Evolutionary conservation across 495 filamentous ascomycete species (phyloP).

Genomic region (Ramalina intermedia): DNA sequence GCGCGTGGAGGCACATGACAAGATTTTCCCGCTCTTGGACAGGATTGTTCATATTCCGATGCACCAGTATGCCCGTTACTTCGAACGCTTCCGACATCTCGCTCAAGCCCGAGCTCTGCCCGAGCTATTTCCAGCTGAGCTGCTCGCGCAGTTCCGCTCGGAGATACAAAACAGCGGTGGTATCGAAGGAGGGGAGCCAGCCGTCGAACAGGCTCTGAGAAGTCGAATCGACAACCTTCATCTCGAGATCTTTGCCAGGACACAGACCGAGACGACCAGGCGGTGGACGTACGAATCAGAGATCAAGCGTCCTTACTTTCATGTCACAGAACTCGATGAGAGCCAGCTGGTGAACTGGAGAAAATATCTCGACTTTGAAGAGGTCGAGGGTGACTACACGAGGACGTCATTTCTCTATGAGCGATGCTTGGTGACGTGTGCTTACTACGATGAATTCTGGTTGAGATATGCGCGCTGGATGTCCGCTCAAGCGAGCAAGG

Average conservation of each 20-base stretch:
- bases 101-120: slow-evolving; percentile 55
- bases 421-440: slow-evolving; percentile 80
- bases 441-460: slow-evolving; percentile 97
- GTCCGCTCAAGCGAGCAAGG: slow-evolving; percentile 62
- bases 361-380: slow-evolving; percentile 95
- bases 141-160: slow-evolving; percentile 49
- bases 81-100: slow-evolving; percentile 73
- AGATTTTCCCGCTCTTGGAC: slow-evolving; percentile 70
- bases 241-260: slow-evolving; percentile 65
- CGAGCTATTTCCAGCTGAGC: slow-evolving; percentile 58
- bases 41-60: slow-evolving; percentile 87
- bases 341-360: slow-evolving; percentile 82
- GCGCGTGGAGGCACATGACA: slow-evolving; percentile 69
- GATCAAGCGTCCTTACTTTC: slow-evolving; percentile 94
- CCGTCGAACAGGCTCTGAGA: slow-evolving; percentile 73
- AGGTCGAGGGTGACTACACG: slow-evolving; percentile 61
- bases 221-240: slow-evolving; percentile 66
- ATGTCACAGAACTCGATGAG: slow-evolving; percentile 83
- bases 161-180: slow-evolving; percentile 51
- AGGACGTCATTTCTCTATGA: slow-evolving; percentile 81
- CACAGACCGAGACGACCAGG: slow-evolving; percentile 80
- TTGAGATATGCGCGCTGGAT: slow-evolving; percentile 96
- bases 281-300: slow-evolving; percentile 91
- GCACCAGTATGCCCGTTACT: slow-evolving; percentile 94
- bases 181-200: slow-evolving; percentile 44